These are phyloP conservation scores for Yamadazyma diospyri DNA, from an alignment of 1,139 yeast genomes.

Conservation along the genomic window DNA sequence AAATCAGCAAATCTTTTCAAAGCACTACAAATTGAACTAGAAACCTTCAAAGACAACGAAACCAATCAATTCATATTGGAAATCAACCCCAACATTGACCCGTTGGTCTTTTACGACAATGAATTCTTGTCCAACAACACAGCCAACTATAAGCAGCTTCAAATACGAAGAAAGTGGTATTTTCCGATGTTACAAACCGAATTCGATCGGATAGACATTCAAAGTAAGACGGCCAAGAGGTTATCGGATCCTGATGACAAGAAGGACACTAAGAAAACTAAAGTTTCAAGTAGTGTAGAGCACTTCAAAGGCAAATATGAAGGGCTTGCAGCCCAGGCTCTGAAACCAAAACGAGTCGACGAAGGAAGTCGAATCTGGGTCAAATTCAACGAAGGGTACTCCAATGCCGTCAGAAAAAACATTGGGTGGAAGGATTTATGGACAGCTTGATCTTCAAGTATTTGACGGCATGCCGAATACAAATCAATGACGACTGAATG, in stretches of 20 bases:
- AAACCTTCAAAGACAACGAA: slow-evolving; percentile 32
- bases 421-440: slow-evolving; percentile 78
- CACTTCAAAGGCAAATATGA: slow-evolving; percentile 41
- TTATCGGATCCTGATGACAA: slow-evolving; percentile 17
- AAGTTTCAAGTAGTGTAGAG: slow-evolving; percentile 30
- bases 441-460: slow-evolving; percentile 18
- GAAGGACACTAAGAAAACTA: slow-evolving; percentile 23
- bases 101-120: slow-evolving; percentile 26
- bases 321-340: slow-evolving; percentile 24
- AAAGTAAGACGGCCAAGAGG: slow-evolving; percentile 24
- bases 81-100: slow-evolving; percentile 36
- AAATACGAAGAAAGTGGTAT: slow-evolving; percentile 29
- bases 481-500: too few relatives aligned
- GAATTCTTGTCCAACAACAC: slow-evolving; percentile 17
- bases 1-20: slow-evolving; percentile 27
- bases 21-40: slow-evolving; percentile 28
- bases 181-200: slow-evolving; percentile 43
- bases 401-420: slow-evolving; percentile 87
- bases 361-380: slow-evolving; percentile 66
- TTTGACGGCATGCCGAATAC: too few relatives aligned
- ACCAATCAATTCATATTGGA: slow-evolving; percentile 29
- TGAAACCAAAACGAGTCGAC: slow-evolving; percentile 15
- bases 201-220: slow-evolving; percentile 30
- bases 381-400: slow-evolving; percentile 88
- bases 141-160: slow-evolving; percentile 21